Evolutionary conservation across 2,329 filamentous ascomycete genomes (phyloP), one percentile per base, ranked within the genome.

Genomic region (Aspergillus transmontanensis): DNA sequence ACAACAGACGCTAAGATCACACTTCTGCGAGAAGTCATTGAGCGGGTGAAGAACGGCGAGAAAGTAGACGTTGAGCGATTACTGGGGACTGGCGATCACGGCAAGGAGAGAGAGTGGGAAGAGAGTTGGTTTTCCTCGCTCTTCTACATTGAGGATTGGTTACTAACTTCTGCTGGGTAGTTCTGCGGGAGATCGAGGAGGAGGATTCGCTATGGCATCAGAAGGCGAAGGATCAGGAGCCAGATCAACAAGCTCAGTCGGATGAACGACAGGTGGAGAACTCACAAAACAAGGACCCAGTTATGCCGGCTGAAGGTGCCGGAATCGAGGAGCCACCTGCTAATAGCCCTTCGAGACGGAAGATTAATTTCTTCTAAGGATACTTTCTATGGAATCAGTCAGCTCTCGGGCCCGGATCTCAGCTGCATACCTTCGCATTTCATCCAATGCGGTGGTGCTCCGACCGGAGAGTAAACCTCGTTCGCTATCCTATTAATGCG

Each of bases 61-160:
- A 84, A 91, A 19, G 90, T 97, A 23, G 92, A 98, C 77, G 93
- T 98, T 2, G 92, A 95, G 75, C 88, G 87, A 72, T 80, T 89
- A 45, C 78, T 99, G 57, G 94, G 95, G 4, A 91, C 92, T 0
- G 93, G 93, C 0, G 87, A 95, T 72, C 80, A 85, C 50, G 85
- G 85, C 68, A 87, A 87, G 74, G 95, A 99, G 79, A 82, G 85
- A 66, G 92, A 93, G 71, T 99, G 95, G 96, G 91, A 94, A 78
- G 89, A 96, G 75, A 87, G 92, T 91, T 80, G 74, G 85, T 77
- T 61, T 23, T 55, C 57, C 58, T 41, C 28, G 23, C 39, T 62
- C 46, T 41, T 41, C 57, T 12, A 41, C 34, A 28, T 23, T 30
- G 10, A 39, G 21, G 26, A 68, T 21, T 41, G 5, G 39, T 32